Evolutionary conservation across 768 basidiomycete species (phyloP).

Genomic region (Clitopilus hobsonii): DNA sequence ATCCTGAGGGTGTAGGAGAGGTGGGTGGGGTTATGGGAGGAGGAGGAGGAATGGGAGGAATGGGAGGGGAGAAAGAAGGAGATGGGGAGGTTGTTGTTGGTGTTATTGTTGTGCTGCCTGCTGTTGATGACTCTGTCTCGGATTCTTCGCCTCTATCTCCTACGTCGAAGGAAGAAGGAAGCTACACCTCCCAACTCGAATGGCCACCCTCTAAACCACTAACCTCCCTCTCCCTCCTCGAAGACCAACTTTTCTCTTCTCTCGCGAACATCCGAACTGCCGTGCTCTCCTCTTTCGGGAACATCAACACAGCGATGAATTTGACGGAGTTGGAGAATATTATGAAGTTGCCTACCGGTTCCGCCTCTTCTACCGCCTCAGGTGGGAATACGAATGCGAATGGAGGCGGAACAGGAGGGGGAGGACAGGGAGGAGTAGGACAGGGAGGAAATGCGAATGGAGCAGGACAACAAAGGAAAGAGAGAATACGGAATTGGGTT

Average conservation of each 20-base stretch:
- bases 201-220: neutral
- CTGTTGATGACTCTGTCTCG: too few relatives aligned
- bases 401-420: too few relatives aligned
- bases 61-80: neutral
- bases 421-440: too few relatives aligned
- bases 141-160: too few relatives aligned
- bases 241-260: neutral
- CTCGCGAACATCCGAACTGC: conserved; percentile 9
- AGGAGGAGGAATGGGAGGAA: neutral
- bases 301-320: conserved; percentile 36
- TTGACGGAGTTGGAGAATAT: conserved; percentile 40
- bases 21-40: too few relatives aligned
- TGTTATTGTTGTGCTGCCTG: neutral
- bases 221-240: neutral
- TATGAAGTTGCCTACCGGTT: conserved; percentile 37
- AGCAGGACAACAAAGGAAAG: conserved; percentile 34
- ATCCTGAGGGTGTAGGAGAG: too few relatives aligned
- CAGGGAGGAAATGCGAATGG: too few relatives aligned
- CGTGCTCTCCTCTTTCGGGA: conserved; percentile 41
- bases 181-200: conserved; percentile 3
- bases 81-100: neutral
- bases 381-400: too few relatives aligned
- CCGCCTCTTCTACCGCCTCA: too few relatives aligned
- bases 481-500: conserved; percentile 25
- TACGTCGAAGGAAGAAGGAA: neutral